A percentile compares a stretch with the other conserved stretches of the same genome.
phyloP scores from a whole-genome alignment of 83 land plant genomes.

The Picea engelmannii region DNA sequence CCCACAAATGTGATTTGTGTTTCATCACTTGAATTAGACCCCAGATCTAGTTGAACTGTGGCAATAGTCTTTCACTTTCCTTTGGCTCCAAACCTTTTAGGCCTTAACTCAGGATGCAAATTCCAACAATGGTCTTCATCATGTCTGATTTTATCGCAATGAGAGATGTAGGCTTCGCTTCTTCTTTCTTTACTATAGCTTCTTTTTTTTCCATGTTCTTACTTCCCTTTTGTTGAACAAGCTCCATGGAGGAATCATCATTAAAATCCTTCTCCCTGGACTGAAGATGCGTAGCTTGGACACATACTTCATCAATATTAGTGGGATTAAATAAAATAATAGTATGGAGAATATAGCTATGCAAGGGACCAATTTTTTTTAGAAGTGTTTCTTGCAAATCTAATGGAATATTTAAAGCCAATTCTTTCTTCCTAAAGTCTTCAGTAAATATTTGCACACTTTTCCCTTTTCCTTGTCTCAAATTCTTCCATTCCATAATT shows the following conservation, averaged over 20 bases:
- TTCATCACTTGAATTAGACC: no score
- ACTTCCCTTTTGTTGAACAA: no score
- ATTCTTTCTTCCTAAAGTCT: background rate
- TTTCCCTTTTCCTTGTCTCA: background rate
- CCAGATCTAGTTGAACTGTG: no score
- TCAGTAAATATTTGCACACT: background rate
- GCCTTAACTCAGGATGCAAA: no score
- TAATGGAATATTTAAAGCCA: background rate
- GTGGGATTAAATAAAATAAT: background rate
- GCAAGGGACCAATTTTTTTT: background rate
- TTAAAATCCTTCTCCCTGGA: background rate
- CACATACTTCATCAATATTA: background rate
- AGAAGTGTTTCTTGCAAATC: background rate
- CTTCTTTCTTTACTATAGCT: no score
- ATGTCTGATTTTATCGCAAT: no score
- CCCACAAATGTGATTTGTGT: no score
- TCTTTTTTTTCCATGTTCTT: no score
- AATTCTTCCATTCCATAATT: background rate
- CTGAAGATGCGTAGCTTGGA: background rate
- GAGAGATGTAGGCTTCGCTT: no score
- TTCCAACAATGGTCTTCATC: no score
- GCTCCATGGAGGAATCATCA: background rate
- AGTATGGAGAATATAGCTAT: background rate
- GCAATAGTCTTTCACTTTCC: no score
- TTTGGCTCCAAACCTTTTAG: no score